Conservation (phyloP, 345 rosid species). For the Sisymbrium altissimum region DNA sequence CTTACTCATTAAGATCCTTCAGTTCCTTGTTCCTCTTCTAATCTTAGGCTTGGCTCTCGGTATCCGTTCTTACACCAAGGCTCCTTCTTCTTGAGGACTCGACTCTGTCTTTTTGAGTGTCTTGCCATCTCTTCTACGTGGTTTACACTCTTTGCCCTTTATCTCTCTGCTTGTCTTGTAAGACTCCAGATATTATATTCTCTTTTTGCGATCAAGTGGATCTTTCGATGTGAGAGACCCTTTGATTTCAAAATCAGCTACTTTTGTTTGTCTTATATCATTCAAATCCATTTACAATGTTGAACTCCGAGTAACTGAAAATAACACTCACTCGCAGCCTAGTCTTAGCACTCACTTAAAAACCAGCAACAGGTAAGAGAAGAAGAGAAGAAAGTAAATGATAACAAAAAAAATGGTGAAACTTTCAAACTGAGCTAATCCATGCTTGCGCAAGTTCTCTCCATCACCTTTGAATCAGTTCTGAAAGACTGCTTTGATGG, state of each 20-base stretch:
- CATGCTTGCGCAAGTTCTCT: slow-evolving; percentile 76
- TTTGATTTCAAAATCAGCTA: not conserved
- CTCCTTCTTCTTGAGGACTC: slow-evolving; percentile 35
- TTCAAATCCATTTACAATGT: slow-evolving; percentile 48
- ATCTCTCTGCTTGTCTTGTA: slow-evolving; percentile 18
- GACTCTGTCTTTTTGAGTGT: not conserved
- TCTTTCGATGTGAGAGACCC: not conserved
- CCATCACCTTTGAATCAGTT: slow-evolving; percentile 76
- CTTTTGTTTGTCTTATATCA: slow-evolving; percentile 36
- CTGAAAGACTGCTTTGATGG: slow-evolving; percentile 83
- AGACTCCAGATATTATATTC: slow-evolving; percentile 16
- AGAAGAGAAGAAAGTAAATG: not conserved
- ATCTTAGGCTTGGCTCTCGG: slow-evolving; percentile 91
- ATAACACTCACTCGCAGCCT: not conserved
- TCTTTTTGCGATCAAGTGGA: slow-evolving; percentile 4
- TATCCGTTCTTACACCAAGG: slow-evolving; percentile 71
- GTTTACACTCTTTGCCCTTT: slow-evolving; percentile 7
- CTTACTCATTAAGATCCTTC: slow-evolving; percentile 69
- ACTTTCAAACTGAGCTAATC: slow-evolving; percentile 37
- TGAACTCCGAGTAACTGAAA: slow-evolving; percentile 11
- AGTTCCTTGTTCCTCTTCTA: slow-evolving; percentile 84
- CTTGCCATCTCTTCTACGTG: not conserved
- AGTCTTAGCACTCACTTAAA: slow-evolving; percentile 26
- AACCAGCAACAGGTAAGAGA: slow-evolving; percentile 18
- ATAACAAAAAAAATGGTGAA: not conserved